These are phyloP conservation scores for Podila minutissima DNA, from an alignment of 192 early-diverging fungal genomes.

Conservation along the genomic window DNA sequence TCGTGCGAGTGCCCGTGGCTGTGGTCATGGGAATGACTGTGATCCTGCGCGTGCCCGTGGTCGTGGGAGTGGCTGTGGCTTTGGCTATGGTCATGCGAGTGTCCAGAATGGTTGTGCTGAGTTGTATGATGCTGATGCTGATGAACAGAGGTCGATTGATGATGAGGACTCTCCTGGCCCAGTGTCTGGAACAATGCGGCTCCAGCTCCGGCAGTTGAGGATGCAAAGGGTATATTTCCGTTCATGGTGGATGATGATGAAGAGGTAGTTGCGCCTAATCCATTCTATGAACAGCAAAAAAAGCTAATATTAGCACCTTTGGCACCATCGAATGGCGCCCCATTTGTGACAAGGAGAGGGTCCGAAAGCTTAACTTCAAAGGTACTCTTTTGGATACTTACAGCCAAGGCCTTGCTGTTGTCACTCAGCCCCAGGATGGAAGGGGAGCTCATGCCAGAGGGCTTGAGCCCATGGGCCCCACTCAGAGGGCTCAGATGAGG, in stretches of 20 bases:
- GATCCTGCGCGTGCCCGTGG: background rate
- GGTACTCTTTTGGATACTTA: background rate
- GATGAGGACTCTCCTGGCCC: background rate
- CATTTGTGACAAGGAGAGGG: no score
- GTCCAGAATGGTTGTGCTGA: background rate
- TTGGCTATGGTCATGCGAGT: slow-evolving; percentile 12
- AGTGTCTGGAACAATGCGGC: background rate
- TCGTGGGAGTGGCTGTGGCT: background rate
- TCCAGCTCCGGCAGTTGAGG: slow-evolving; percentile 10
- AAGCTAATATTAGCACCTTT: background rate
- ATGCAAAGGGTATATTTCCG: slow-evolving; percentile 48
- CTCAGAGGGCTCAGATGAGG: slow-evolving; percentile 7
- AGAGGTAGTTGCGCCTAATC: slow-evolving; percentile 1
- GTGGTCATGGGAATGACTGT: background rate
- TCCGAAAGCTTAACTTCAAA: slow-evolving; percentile 1
- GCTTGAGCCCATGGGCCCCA: slow-evolving; percentile 11
- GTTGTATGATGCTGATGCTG: background rate
- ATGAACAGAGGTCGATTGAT: background rate
- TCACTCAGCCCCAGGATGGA: background rate
- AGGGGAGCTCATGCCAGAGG: slow-evolving; percentile 15
- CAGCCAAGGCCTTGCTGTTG: background rate
- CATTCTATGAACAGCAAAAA: slow-evolving; percentile 4
- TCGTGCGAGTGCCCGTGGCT: background rate
- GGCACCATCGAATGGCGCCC: no score
- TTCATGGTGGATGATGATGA: slow-evolving; percentile 22